Evolutionary conservation across 495 filamentous ascomycete genomes (phyloP), one percentile per base, ranked within the genome.

Genomic region (Echria macrotheca): DNA sequence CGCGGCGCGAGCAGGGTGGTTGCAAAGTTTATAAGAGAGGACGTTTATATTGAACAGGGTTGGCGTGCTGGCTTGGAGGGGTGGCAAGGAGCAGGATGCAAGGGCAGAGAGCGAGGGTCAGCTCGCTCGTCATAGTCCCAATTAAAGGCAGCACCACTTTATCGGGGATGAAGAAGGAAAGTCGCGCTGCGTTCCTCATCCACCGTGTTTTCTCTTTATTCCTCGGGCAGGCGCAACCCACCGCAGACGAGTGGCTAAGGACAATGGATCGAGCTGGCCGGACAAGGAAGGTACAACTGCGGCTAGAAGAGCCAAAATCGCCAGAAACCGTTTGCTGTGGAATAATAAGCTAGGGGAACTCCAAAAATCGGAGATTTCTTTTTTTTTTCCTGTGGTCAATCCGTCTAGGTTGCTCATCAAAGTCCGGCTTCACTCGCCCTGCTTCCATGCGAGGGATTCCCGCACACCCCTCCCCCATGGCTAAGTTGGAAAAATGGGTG

Each of bases 401-500:
- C 41, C 24, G 22, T 23, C 28, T 8, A 29, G 45, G 21, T 24
- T 1, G 24, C 32, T 44, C 39, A 29, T 47, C 22, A 40, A 44
- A 36, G 24, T 43, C 12, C 47, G 50, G 50, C 50, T 53, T 53
- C 50, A 42, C 28, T 42, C 36, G 22, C 12, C n/a, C n/a, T 43
- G 15, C 19, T 37, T 43, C 51, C 51, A 48, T 38, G 45, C 45
- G 44, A 49, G 43, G 32, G 28, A 25, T 25, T 32, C 17, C 28
- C 43, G 22, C 28, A 7, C 39, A 19, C 43, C 18, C 26, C 36
- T 37, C 50, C 45, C 48, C 28, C 45, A 47, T 54, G 50, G 56
- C 54, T 55, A 68, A 65, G 63, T 57, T 60, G 65, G 60, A 60
- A 64, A 62, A 60, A 60, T 60, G 53, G 65, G 36, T 57, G 55